Percentiles rank a stretch among this genome's conserved stretches.
phyloP scores from a whole-genome alignment of 768 basidiomycete genomes.

The Kwoniella dejecticola region DNA sequence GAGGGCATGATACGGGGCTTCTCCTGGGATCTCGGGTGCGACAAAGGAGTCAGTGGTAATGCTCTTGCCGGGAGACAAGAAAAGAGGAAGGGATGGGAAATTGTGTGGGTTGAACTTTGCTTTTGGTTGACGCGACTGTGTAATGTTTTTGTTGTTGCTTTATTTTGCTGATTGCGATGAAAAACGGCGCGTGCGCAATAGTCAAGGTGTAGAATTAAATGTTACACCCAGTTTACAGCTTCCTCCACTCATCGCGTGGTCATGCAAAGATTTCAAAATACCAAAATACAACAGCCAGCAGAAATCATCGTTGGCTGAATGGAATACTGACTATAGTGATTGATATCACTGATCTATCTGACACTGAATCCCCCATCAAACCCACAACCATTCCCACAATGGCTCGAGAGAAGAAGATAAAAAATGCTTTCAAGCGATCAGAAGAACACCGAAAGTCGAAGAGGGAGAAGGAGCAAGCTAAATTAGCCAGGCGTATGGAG shows the following conservation, averaged over 20 bases:
- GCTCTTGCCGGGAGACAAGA: neutral
- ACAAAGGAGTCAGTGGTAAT: neutral
- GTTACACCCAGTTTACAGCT: neutral
- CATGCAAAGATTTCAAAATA: neutral
- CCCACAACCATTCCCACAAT: too few species aligned
- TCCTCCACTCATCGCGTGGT: neutral
- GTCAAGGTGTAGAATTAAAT: neutral
- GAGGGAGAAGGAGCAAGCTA: constrained; percentile 74
- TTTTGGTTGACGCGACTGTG: constrained; percentile 22
- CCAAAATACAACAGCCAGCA: too few species aligned
- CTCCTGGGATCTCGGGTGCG: neutral
- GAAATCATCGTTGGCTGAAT: neutral
- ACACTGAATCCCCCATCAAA: too few species aligned
- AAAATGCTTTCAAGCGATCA: constrained; percentile 86
- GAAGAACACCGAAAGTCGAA: constrained; percentile 72
- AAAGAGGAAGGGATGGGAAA: neutral
- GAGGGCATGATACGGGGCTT: constrained; percentile 22
- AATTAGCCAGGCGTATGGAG: constrained; percentile 76
- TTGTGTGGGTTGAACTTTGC: constrained; percentile 5
- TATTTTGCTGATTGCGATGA: neutral
- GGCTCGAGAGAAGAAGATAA: constrained; percentile 60
- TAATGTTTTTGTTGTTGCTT: constrained; percentile 12
- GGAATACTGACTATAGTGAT: too few species aligned
- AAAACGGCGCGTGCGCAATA: neutral
- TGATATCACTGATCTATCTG: too few species aligned